Base-by-base conservation (phyloP, 2,329 filamentous ascomycete genomes). In the Emericellopsis atlantica region DNA sequence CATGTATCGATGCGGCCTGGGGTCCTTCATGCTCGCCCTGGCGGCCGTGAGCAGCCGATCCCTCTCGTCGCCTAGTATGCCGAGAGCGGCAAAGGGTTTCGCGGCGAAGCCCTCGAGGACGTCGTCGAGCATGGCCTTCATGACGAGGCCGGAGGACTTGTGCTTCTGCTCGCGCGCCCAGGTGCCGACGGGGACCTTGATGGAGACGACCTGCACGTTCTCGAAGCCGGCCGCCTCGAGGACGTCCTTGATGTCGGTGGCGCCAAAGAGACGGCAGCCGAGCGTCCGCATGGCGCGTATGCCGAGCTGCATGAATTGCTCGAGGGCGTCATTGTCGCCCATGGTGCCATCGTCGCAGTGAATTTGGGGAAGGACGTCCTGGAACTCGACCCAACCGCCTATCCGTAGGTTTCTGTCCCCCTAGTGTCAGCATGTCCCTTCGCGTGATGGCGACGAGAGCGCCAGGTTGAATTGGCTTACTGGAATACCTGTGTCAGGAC, bases 311-410 rank as follows among this genome's bases (percentile, higher is more conserved):
- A 52, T 53, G 37, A 63, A 60, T 7, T 52, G 47, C 21, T 49
- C 49, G 31, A 68, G 48, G 4, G 60, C 54, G 36, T 68, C 59
- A 40, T 67, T 56, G 4, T 55, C 49, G 2, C 51, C 49, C 59
- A 71, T 66, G 9, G 64, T 64, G 34, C 52, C 59, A 40, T 69
- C 64, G 44, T 70, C 66, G 45, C 61, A 69, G 23, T 56, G 51
- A 11, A 67, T 55, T 21, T 53, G 53, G 11, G 57, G 57, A 36
- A 64, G 58, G 24, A 68, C 55, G 40, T 72, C 69, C 18, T 69
- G 66, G 33, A 70, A 62, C 46, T 74, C 70, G 31, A 74, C 56
- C 64, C 67, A 72, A 36, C 68, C 69, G n/a, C 70, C 70, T 1
- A 61, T 59, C 34, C 54, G 59, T 10, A 69, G 48, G 42, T 69